Base-by-base conservation (phyloP, 352 stramenopile species). In the Globisporangium spiculum region DNA sequence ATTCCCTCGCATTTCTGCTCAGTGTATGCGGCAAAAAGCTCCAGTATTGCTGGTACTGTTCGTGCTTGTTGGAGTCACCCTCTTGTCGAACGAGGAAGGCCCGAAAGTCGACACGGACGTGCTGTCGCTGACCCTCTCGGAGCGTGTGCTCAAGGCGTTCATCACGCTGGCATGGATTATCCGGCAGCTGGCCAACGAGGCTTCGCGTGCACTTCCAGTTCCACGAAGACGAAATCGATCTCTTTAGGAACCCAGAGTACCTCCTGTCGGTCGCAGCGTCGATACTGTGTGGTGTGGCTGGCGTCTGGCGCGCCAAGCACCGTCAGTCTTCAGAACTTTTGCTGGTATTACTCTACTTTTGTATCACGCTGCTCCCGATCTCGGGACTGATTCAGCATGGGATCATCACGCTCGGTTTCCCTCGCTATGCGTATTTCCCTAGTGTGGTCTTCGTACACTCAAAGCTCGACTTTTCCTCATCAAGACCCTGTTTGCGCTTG, bases 311-410 rank as follows among this genome's bases (percentile, higher is more conserved):
- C 53, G 53, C 55, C 30, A 60, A 22, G 32, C 20, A 60, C 4
- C 54, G n/a, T 10, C 54, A 48, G 3, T 44, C 36, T 8, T 68
- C 70, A n/a, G 68, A 78, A 10, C 14, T 63, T 20, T 26, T 84
- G 9, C 54, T 88, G 8, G 77, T 68, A 3, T 38, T 75, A 3
- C 36, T 68, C 8, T 83, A 82, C 66, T 86, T 83, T 50, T 55
- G 72, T 8, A 32, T 73, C 7, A 84, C 89, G 73, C 14, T 88
- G 9, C 58, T 94, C 10, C 86, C 86, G 1, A 81, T 84, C 1
- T 80, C 74, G 8, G 86, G 84, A 2, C 70, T 94, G 44, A 76
- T 94, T 38, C 86, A 93, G 66, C 86, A 93, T 57, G 84, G 86
- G 4, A 82, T 93, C 44, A 72, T 93, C 48, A 66, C 79, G 3